Evolutionary conservation across 2,329 filamentous ascomycete species (phyloP).

Genomic region (Xenoacremonium recifei): DNA sequence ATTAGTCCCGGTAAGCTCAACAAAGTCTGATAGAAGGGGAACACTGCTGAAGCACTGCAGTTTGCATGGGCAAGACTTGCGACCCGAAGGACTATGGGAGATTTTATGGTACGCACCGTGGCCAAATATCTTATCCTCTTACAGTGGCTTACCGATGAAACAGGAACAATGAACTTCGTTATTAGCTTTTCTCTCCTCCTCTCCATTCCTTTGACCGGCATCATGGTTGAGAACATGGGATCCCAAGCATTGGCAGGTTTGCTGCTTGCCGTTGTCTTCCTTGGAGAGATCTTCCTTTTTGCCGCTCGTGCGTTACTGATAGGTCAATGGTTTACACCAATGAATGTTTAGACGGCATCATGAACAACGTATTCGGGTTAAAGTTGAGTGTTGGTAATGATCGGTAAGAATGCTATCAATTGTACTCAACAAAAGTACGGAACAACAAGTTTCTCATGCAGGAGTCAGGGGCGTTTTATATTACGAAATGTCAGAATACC

Average conservation of each 20-base stretch:
- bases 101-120: slow-evolving; percentile 30
- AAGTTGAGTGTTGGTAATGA: no score
- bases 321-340: slow-evolving; percentile 20
- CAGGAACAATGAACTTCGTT: slow-evolving; percentile 46
- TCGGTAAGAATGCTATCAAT: no score
- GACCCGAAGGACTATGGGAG: slow-evolving; percentile 45
- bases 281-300: slow-evolving; percentile 33
- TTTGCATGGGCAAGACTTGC: slow-evolving; percentile 46
- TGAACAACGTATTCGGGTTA: no score
- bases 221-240: slow-evolving; percentile 44
- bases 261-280: slow-evolving; percentile 40
- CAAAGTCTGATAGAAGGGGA: not conserved
- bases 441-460: no score
- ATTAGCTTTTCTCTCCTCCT: slow-evolving; percentile 44
- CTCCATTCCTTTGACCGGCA: slow-evolving; percentile 43
- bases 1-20: slow-evolving; percentile 32
- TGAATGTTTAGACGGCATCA: slow-evolving; percentile 17
- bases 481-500: no score
- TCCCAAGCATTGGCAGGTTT: slow-evolving; percentile 44
- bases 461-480: no score
- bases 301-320: slow-evolving; percentile 26
- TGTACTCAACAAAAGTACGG: no score
- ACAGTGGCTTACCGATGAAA: slow-evolving; percentile 4
- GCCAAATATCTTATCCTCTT: no score
- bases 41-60: slow-evolving; percentile 18